Evolutionary conservation across 495 filamentous ascomycete genomes (phyloP).

Genomic region (Penicillium alfredii): DNA sequence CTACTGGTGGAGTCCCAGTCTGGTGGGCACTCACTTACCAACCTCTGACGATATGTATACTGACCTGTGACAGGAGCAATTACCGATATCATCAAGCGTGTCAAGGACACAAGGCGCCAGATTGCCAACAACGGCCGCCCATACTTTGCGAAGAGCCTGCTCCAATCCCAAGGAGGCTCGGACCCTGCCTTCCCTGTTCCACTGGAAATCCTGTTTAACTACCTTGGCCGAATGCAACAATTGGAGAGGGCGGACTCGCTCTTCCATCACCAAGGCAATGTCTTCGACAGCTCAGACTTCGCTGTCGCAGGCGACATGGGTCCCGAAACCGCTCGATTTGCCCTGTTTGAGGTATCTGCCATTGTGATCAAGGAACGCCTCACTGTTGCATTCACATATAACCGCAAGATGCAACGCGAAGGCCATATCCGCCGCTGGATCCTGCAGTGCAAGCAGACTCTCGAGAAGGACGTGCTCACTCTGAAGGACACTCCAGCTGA

Average conservation of each 20-base stretch:
- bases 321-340: constrained; percentile 45
- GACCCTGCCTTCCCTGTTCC: constrained; percentile 48
- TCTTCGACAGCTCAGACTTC: constrained; percentile 34
- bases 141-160: constrained; percentile 47
- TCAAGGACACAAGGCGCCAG: constrained; percentile 42
- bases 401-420: constrained; percentile 51
- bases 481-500: constrained; percentile 45
- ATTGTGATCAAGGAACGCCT: constrained; percentile 54
- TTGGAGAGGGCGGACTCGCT: constrained; percentile 54
- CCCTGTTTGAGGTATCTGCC: constrained; percentile 58
- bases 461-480: constrained; percentile 48
- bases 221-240: constrained; percentile 55
- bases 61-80: constrained; percentile 16
- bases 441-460: constrained; percentile 50
- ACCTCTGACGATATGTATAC: neutral
- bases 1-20: constrained; percentile 26
- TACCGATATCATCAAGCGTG: constrained; percentile 34
- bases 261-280: constrained; percentile 54
- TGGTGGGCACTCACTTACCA: constrained; percentile 20
- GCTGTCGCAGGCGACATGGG: constrained; percentile 44
- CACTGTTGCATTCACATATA: constrained; percentile 58
- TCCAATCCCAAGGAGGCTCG: constrained; percentile 38
- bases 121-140: constrained; percentile 35
- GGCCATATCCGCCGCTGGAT: constrained; percentile 55
- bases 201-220: constrained; percentile 66